phyloP scores from a whole-genome alignment of 352 stramenopile genomes.

The Pythium diclinum region DNA sequence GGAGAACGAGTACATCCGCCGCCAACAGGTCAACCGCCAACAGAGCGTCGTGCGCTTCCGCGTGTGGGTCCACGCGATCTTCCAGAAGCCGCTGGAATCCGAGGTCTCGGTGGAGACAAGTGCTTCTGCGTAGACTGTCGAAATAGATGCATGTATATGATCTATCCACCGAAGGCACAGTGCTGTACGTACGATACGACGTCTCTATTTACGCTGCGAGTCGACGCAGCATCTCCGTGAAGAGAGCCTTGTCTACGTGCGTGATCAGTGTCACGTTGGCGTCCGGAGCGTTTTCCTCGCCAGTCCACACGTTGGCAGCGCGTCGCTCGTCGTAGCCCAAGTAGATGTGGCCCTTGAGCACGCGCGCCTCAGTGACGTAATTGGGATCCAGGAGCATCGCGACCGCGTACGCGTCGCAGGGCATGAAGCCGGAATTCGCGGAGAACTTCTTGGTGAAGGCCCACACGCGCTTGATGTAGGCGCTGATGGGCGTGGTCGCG shows the following conservation, averaged over 20 bases:
- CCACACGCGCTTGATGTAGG: conserved; percentile 67
- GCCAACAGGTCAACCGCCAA: conserved; percentile 85
- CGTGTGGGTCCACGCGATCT: conserved; percentile 86
- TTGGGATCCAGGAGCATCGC: conserved; percentile 54
- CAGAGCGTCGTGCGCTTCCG: conserved; percentile 85
- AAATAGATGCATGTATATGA: neutral
- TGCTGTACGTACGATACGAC: neutral
- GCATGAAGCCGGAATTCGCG: conserved; percentile 45
- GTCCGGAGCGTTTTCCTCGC: conserved; percentile 27
- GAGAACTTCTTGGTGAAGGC: conserved; percentile 49
- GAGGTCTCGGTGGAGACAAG: conserved; percentile 4
- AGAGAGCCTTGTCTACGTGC: conserved; percentile 54
- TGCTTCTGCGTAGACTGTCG: neutral
- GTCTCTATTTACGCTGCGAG: conserved; percentile 25
- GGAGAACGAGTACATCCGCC: conserved; percentile 85
- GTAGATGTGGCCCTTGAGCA: conserved; percentile 51
- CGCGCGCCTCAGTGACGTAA: conserved; percentile 45
- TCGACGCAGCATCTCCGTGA: conserved; percentile 53
- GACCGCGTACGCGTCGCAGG: conserved; percentile 74
- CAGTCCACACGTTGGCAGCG: conserved; percentile 49
- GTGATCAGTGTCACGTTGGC: conserved; percentile 72
- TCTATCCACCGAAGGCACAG: neutral
- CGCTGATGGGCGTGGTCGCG: conserved; percentile 30
- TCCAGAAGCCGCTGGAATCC: conserved; percentile 60
- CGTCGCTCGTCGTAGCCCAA: conserved; percentile 53